phyloP scores from a whole-genome alignment of 2,329 filamentous ascomycete species.

The Aureobasidium sp. region DNA sequence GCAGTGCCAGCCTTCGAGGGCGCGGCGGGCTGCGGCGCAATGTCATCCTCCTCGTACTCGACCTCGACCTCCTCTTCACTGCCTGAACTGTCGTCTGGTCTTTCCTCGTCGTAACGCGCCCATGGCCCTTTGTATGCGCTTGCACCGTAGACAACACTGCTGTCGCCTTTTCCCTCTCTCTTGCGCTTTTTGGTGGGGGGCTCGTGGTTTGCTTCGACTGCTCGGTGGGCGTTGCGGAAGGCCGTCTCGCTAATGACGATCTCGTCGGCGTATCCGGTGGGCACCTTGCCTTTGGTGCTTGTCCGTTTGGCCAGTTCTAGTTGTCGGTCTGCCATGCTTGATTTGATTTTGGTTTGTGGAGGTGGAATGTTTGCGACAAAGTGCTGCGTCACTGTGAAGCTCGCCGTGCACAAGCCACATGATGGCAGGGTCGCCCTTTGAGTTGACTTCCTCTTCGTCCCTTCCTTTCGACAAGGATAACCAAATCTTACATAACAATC shows the following conservation, averaged over 20 bases:
- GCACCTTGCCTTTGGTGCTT: conserved; percentile 37
- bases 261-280: conserved; percentile 79
- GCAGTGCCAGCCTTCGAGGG: conserved; percentile 47
- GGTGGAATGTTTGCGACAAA: background rate
- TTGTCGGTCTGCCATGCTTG: conserved; percentile 14
- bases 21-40: conserved; percentile 52
- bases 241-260: conserved; percentile 83
- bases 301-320: conserved; percentile 18
- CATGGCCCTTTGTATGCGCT: conserved; percentile 89
- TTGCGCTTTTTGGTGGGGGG: conserved; percentile 63
- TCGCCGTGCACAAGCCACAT: background rate
- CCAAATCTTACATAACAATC: too few relatives aligned
- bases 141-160: conserved; percentile 75
- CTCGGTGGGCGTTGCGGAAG: conserved; percentile 80
- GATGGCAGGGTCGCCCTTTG: background rate
- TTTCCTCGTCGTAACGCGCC: conserved; percentile 73
- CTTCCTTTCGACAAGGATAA: background rate
- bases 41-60: conserved; percentile 70
- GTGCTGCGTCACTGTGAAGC: background rate
- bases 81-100: conserved; percentile 60
- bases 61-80: conserved; percentile 62
- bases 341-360: background rate
- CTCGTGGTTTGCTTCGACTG: conserved; percentile 52
- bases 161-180: conserved; percentile 77
- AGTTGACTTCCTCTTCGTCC: background rate